Base-by-base conservation (phyloP, 2,329 filamentous ascomycete genomes). In the Pseudogymnoascus sp. region DNA sequence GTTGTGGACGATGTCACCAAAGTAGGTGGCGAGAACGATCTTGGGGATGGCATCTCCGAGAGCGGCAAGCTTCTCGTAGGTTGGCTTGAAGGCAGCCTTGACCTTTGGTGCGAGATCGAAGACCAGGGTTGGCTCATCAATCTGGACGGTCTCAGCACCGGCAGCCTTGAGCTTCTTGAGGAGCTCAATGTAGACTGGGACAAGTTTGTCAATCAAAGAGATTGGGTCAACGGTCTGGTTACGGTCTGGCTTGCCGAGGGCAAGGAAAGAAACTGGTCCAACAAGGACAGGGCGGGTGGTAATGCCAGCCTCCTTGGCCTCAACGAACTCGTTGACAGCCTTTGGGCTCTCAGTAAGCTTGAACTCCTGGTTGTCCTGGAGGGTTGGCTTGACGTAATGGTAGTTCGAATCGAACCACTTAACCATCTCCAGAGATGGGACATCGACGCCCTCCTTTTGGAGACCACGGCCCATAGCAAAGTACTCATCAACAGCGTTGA, bases 331-430 rank as follows among this genome's bases (percentile, higher is more conserved):
- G 69, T 75, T 80, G 67, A 99, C 89, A 69, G 94, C 91, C 88
- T 99, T 99, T 75, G 94, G 91, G 76, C 86, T 87, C 69, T 83
- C 78, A 64, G 82, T 77, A 65, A 99, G 90, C 79, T 88, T 92
- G 86, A 99, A 99, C 73, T 83, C 86, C 84, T 99, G 94, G 83
- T 89, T 88, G 80, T 96, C 87, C 79, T 96, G 91, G 68, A 99
- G 85, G 65, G 94, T 96, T 66, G 94, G 94, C 86, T 97, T 97
- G 80, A 97, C 94, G 77, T 99, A 99, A 84, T 97, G 94, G 87
- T 99, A 99, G 88, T 99, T 99, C 67, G 91, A 96, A 83, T 99
- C 94, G 75, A 99, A 99, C 94, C 94, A 99, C 84, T 99, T 99
- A 71, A 99, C 94, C 94, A 99, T 99, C 84, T 99, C 94, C 77